Evolutionary conservation across 2,329 filamentous ascomycete genomes (phyloP).

Genomic region (Ascochyta viciae-villosae): DNA sequence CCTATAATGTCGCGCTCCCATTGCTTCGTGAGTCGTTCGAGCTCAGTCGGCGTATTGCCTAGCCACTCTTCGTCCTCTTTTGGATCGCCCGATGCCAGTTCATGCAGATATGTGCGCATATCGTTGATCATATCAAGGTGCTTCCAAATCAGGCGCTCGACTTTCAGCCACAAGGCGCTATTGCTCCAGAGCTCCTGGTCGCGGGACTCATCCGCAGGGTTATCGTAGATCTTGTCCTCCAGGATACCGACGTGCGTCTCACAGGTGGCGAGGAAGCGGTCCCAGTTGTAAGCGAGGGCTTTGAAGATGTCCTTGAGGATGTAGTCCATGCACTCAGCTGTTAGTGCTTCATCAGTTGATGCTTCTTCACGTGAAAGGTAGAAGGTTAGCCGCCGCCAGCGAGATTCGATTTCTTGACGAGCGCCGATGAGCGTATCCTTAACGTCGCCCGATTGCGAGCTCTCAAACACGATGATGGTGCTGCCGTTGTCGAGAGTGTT

Average conservation of each 20-base stretch:
- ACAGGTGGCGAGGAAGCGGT: slow-evolving; percentile 54
- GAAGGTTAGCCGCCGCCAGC: slow-evolving; percentile 61
- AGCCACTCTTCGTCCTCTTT: slow-evolving; percentile 52
- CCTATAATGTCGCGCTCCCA: slow-evolving; percentile 60
- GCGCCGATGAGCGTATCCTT: slow-evolving; percentile 60
- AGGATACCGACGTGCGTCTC: slow-evolving; percentile 59
- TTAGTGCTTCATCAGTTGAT: slow-evolving; percentile 49
- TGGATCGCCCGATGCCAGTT: slow-evolving; percentile 48
- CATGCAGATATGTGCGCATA: slow-evolving; percentile 52
- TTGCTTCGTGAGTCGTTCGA: slow-evolving; percentile 56
- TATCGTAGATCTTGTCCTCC: slow-evolving; percentile 57
- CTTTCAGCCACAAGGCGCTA: slow-evolving; percentile 59
- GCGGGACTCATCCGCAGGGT: slow-evolving; percentile 60
- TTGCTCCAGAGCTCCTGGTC: slow-evolving; percentile 62
- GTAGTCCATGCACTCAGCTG: slow-evolving; percentile 59
- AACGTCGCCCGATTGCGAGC: slow-evolving; percentile 55
- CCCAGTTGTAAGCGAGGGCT: slow-evolving; percentile 55
- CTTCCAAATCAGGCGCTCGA: slow-evolving; percentile 60
- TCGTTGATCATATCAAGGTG: slow-evolving; percentile 58
- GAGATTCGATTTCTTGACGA: slow-evolving; percentile 58
- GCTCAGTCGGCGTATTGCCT: slow-evolving; percentile 48
- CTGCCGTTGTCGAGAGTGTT: slow-evolving; percentile 56
- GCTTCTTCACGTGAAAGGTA: slow-evolving; percentile 50
- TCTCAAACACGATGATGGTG: slow-evolving; percentile 62
- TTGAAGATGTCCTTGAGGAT: slow-evolving; percentile 60